Conservation (phyloP, 257 asterid species). For the Capsicum rhomboideum region DNA sequence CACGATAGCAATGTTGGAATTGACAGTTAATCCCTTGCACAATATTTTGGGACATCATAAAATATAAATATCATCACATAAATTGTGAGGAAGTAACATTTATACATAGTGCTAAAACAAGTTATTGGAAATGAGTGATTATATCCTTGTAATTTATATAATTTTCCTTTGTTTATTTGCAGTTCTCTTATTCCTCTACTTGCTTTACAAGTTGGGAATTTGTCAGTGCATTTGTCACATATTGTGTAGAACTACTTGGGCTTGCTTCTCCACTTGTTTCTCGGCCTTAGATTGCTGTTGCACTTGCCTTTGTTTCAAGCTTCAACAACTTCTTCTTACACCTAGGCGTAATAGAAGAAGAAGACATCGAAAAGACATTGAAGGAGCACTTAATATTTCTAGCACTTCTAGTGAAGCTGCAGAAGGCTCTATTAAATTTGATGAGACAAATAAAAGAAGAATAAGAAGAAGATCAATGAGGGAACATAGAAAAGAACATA, state of each 20-base stretch:
- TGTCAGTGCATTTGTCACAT: conserved; percentile 55
- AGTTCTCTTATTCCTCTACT: conserved; percentile 63
- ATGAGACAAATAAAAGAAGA: conserved; percentile 3
- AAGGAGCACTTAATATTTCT: conserved; percentile 5
- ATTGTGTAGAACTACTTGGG: conserved; percentile 36
- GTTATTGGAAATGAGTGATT: too few species aligned
- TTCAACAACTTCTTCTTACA: conserved; percentile 26
- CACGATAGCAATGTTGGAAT: too few species aligned
- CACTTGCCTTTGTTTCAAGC: conserved; percentile 44
- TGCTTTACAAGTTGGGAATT: conserved; percentile 71
- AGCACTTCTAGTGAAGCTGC: conserved; percentile 20
- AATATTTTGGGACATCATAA: too few species aligned
- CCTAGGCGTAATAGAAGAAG: conserved; percentile 16
- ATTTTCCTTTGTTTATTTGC: conserved; percentile 16
- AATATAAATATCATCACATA: too few species aligned
- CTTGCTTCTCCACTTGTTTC: conserved; percentile 43
- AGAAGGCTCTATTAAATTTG: conserved; percentile 10
- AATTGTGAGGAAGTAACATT: too few species aligned
- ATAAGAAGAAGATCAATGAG: conserved; percentile 7
- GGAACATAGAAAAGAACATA: conserved; percentile 34
- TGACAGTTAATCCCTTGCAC: too few species aligned
- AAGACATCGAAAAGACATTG: conserved; percentile 25
- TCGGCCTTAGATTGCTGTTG: conserved; percentile 45
- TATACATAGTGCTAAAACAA: too few species aligned
- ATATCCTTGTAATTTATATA: too few species aligned